Evolutionary conservation across 1,284 basidiomycete species (phyloP).

Genomic region (Anthracocystis panici-leucophaei): DNA sequence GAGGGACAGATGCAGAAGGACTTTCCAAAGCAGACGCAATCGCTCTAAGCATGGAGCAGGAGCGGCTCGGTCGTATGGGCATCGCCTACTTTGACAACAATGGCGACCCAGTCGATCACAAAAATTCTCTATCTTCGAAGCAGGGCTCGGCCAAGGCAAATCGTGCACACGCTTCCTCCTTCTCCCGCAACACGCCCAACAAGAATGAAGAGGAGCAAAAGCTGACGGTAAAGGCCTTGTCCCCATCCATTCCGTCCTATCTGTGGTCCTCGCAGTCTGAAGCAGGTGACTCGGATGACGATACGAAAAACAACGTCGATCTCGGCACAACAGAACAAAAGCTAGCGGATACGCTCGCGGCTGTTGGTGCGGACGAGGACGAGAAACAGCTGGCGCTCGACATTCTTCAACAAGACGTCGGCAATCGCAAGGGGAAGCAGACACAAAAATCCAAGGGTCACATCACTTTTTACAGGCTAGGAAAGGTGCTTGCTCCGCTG

Average conservation of each 20-base stretch:
- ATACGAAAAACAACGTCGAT: not conserved
- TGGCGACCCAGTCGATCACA: not conserved
- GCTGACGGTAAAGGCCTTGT: slow-evolving; percentile 33
- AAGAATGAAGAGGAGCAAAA: slow-evolving; percentile 9
- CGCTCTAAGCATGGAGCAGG: slow-evolving; percentile 39
- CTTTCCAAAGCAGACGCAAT: slow-evolving; percentile 44
- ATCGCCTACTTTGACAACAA: slow-evolving; percentile 14
- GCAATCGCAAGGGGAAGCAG: not conserved
- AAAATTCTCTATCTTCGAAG: not conserved
- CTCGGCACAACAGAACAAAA: not conserved
- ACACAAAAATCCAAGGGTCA: slow-evolving; percentile 1
- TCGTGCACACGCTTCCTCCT: not conserved
- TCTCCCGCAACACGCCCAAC: not conserved
- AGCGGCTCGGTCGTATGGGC: slow-evolving; percentile 32
- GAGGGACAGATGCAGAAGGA: slow-evolving; percentile 39
- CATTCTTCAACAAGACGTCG: slow-evolving; percentile 26
- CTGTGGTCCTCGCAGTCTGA: slow-evolving; percentile 49
- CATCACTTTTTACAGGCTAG: slow-evolving; percentile 22
- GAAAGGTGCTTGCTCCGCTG: slow-evolving; percentile 16
- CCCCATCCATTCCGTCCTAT: slow-evolving; percentile 44
- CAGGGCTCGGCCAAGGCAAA: not conserved
- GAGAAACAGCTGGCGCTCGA: slow-evolving; percentile 22
- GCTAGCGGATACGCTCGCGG: slow-evolving; percentile 20
- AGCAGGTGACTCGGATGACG: slow-evolving; percentile 19
- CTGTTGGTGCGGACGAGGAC: slow-evolving; percentile 22